Evolutionary conservation across 2,329 filamentous ascomycete species (phyloP).

Genomic region (Penicillium oxalicum): DNA sequence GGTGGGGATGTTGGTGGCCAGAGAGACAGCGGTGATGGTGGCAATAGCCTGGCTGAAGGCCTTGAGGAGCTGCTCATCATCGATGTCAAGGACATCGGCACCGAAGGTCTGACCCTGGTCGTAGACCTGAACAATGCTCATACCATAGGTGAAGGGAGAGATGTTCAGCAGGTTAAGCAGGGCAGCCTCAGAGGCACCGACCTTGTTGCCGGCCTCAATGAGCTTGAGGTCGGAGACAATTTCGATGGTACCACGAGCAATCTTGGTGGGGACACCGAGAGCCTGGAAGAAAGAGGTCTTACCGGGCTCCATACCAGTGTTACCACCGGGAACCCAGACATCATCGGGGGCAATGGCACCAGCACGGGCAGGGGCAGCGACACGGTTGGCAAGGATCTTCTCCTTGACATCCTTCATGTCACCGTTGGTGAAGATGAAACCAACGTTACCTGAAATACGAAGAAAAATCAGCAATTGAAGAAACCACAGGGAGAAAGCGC

Average conservation of each 20-base stretch:
- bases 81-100: conserved; percentile 79
- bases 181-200: conserved; percentile 97
- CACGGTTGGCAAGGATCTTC: conserved; percentile 94
- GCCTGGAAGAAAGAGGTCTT: conserved; percentile 99
- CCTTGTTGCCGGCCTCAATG: conserved; percentile 85
- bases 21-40: conserved; percentile 83
- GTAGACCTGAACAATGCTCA: conserved; percentile 94
- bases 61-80: conserved; percentile 88
- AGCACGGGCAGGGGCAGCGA: conserved; percentile 94
- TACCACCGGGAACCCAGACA: conserved; percentile 93
- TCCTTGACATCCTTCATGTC: conserved; percentile 90
- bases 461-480: conserved; percentile 6
- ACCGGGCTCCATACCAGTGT: conserved; percentile 99
- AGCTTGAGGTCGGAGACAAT: conserved; percentile 98
- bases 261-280: conserved; percentile 99
- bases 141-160: conserved; percentile 99
- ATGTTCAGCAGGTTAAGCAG: conserved; percentile 99
- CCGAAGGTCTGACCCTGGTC: conserved; percentile 93
- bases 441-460: conserved; percentile 69
- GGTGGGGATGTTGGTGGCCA: conserved; percentile 92
- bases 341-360: conserved; percentile 91
- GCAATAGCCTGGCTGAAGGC: conserved; percentile 73
- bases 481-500: no score
- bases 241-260: conserved; percentile 99
- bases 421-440: conserved; percentile 98